Evolutionary conservation across 306 rosid genomes (phyloP), one percentile per base, ranked within the genome.

Genomic region (Malus orientalis): DNA sequence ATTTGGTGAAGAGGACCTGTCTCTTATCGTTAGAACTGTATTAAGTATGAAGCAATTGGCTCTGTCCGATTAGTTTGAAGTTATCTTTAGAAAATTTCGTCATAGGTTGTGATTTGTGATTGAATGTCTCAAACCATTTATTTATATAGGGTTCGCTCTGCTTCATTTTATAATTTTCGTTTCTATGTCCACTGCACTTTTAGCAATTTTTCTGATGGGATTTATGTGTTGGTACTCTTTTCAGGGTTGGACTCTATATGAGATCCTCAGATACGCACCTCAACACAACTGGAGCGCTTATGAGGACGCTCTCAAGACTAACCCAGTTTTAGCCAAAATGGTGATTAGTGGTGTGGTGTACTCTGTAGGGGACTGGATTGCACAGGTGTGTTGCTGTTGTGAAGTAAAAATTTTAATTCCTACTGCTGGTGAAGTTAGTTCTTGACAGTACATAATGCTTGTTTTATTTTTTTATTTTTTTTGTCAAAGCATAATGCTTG

Each of bases 291-390:
- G 98, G 97, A 83, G 71, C 59, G 98, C 98, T 74, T 95, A 95
- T 80, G 98, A 90, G 90, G 98, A 89, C 83, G 93, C 96, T 87
- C 97, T 95, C 49, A 90, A 92, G 89, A 77, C 92, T 47, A 91
- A 95, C 83, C 98, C 98, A 1, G 97, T 95, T 76, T 86, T 95
- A 5, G 97, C 98, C 23, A 95, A 95, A 88, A 95, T 92, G 98
- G 88, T 90, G 80, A 95, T 95, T 75, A 95, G 99, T 82, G 99
- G 98, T 73, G 91, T 92, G 54, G 97, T 95, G 65, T 95, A 95
- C 78, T 95, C 99, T 13, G 15, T 92, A 14, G 99, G 99, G 63
- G 99, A 95, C 80, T 95, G 97, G 99, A 95, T 95, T 67, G 99
- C 99, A 2, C 99, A 92, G 91, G 99, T 92, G 66, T 58, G 79